Evolutionary conservation across 257 asterid genomes (phyloP), one percentile per base, ranked within the genome.

Genomic region (Penstemon barbatus): DNA sequence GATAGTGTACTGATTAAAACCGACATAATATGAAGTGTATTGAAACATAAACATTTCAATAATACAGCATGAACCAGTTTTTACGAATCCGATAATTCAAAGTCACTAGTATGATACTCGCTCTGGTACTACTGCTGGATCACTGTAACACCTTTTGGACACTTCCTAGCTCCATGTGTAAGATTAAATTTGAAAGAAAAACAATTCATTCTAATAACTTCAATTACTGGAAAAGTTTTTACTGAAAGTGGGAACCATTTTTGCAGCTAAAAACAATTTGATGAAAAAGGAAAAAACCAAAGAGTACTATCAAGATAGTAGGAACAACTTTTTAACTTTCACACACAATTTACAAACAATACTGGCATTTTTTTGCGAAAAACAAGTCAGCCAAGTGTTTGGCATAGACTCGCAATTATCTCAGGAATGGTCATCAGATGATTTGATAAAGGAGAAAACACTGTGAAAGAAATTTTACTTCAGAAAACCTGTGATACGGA

Each of bases 41-140:
- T 42, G 45, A 10, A 63, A 42, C 55, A 54, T 10, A 49, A 67
- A 63, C 62, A 62, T 33, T 40, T 61, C 55, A 19, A 43, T 25
- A 62, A 49, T 45, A 43, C 62, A 54, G 58, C 10, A 38, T 19
- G 50, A 44, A 55, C 49, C 33, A 3, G 5, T 57, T 54, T 13
- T 38, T 64, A 15, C 43, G 50, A 53, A 13, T 55, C 36, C 63
- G 40, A 63, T 25, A 62, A n/a, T 41, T 45, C 66, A 63, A 36
- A 48, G 58, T 59, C 44, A 42, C 25, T 56, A 3, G 19, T 25
- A 57, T 10, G 39, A 64, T 4, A 41, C 33, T 39, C 49, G 13
- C 7, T 40, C 45, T 18, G 46, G 39, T 56, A 53, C 1, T 44
- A 44, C 33, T 41, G 55, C 8, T 11, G 33, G 58, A 44, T 42